A percentile compares a stretch with the other conserved stretches of the same genome.
Conservation (phyloP, 2,329 filamentous ascomycete genomes). For the Ascocoryne sarcoides region DNA sequence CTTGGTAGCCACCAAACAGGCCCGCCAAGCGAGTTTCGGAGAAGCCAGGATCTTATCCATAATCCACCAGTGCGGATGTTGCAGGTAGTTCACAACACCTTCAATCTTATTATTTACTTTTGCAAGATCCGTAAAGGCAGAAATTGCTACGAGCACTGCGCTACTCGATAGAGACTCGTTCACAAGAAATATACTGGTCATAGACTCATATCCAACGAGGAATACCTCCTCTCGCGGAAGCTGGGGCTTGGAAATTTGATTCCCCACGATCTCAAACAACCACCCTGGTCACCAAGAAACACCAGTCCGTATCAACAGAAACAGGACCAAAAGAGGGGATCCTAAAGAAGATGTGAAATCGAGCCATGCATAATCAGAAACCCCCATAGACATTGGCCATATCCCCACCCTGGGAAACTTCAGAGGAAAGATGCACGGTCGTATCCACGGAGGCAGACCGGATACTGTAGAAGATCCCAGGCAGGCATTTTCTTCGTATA, state of each 20-base stretch:
- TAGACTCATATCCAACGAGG: no score
- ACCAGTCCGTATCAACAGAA: slow-evolving; percentile 25
- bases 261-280: slow-evolving; percentile 19
- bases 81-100: neutral
- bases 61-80: neutral
- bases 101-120: neutral
- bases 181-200: no score
- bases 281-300: slow-evolving; percentile 24
- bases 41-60: neutral
- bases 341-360: slow-evolving; percentile 25
- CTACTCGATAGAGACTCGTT: no score
- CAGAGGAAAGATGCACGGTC: slow-evolving; percentile 22
- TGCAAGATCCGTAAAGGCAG: no score
- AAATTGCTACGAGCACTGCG: no score
- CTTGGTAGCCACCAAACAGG: slow-evolving; percentile 1
- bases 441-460: slow-evolving; percentile 14
- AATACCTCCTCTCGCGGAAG: no score
- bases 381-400: slow-evolving; percentile 23
- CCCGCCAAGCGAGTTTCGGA: slow-evolving; percentile 1
- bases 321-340: slow-evolving; percentile 22
- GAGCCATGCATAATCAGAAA: slow-evolving; percentile 30
- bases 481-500: slow-evolving; percentile 24
- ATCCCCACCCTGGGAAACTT: slow-evolving; percentile 17
- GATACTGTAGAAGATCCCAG: slow-evolving; percentile 22
- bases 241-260: no score